A percentile compares a stretch with the other conserved stretches of the same genome.
Evolutionary conservation across 208 protist genomes (phyloP).

Genomic region (Porcisia hertigi): DNA sequence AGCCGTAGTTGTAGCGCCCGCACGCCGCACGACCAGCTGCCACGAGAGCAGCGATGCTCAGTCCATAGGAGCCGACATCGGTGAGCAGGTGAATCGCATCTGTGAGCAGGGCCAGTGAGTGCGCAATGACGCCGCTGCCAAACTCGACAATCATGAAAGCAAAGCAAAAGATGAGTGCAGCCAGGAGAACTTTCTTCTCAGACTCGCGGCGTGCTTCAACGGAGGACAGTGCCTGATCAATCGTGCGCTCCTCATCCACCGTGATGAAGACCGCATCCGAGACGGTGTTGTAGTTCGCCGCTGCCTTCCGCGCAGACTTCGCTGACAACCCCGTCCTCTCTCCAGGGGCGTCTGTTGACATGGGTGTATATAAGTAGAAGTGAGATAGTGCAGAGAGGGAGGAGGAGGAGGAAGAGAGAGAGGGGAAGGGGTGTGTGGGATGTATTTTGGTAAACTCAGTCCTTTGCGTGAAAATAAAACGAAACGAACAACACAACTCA

Average conservation of each 20-base stretch:
- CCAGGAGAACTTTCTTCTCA: conserved; percentile 65
- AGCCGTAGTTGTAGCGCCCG: conserved; percentile 87
- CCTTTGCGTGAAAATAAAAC: too few species aligned
- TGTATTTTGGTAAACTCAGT: background rate
- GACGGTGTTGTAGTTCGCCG: conserved; percentile 21
- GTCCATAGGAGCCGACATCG: conserved; percentile 84
- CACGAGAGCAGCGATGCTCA: conserved; percentile 83
- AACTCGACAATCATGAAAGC: conserved; percentile 91
- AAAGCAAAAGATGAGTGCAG: conserved; percentile 69
- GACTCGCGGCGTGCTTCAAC: conserved; percentile 55
- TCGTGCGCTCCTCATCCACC: conserved; percentile 17
- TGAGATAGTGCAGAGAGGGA: background rate
- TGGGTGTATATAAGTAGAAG: background rate
- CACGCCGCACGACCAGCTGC: conserved; percentile 66
- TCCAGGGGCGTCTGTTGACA: conserved; percentile 3
- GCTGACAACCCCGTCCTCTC: conserved; percentile 13
- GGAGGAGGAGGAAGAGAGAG: background rate
- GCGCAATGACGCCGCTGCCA: conserved; percentile 68
- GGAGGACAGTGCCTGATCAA: conserved; percentile 26
- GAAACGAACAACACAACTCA: too few species aligned
- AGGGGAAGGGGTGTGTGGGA: background rate
- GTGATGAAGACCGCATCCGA: conserved; percentile 9
- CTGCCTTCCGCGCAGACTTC: background rate
- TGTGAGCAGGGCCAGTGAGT: conserved; percentile 90
- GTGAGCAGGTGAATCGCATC: conserved; percentile 91